Percentiles rank a stretch among this genome's conserved stretches.
Evolutionary conservation across 2,329 filamentous ascomycete genomes (phyloP).

Genomic region (Phaeosphaeriaceae sp.): DNA sequence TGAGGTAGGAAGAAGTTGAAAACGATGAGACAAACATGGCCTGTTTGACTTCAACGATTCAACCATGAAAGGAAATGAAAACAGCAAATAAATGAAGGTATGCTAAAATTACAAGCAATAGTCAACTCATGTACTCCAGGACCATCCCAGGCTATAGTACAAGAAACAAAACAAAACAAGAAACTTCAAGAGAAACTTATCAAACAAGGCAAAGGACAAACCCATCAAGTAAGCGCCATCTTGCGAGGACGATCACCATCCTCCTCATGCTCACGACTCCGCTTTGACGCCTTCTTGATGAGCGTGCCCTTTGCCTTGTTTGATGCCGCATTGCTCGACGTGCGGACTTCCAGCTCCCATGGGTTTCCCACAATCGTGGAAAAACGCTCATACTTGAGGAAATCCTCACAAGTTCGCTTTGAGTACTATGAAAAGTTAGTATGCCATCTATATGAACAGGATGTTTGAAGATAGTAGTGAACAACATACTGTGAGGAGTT

Average conservation of each 20-base stretch:
- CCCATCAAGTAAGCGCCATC: background rate
- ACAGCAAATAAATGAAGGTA: background rate
- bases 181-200: background rate
- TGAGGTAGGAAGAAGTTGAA: background rate
- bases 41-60: background rate
- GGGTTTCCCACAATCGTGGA: constrained; percentile 13
- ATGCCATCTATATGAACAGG: background rate
- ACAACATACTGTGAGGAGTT: constrained; percentile 11
- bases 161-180: background rate
- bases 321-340: constrained; percentile 11
- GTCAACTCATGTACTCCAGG: background rate
- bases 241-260: background rate
- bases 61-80: background rate
- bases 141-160: background rate
- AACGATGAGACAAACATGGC: background rate
- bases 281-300: background rate
- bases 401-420: constrained; percentile 13
- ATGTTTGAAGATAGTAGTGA: background rate
- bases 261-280: background rate
- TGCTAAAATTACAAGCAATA: background rate
- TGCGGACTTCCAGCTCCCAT: constrained; percentile 3
- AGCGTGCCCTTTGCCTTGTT: constrained; percentile 23
- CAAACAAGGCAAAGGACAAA: background rate
- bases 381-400: constrained; percentile 18
- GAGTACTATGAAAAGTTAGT: constrained; percentile 4